phyloP scores from a whole-genome alignment of 768 basidiomycete genomes.

The Suillus alpinus region DNA sequence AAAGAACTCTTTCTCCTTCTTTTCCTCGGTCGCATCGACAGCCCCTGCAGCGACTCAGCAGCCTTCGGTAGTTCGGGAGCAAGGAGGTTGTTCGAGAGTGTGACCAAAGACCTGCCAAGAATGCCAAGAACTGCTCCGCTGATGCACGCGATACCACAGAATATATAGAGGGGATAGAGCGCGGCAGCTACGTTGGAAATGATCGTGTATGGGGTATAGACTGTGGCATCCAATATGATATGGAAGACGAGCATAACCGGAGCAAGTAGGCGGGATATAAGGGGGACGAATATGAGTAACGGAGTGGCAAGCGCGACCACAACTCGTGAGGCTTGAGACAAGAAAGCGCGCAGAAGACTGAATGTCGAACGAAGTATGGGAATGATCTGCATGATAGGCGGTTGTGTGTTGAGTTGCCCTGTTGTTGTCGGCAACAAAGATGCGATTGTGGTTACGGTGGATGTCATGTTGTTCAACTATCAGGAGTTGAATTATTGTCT shows the following conservation, averaged over 20 bases:
- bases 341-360: slow-evolving; percentile 14
- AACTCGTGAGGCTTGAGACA: slow-evolving; percentile 5
- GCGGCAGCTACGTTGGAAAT: slow-evolving; percentile 38
- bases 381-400: slow-evolving; percentile 24
- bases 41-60: not conserved
- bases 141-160: slow-evolving; percentile 55
- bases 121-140: slow-evolving; percentile 46
- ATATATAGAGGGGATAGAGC: slow-evolving; percentile 55
- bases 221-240: slow-evolving; percentile 38
- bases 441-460: not conserved
- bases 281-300: slow-evolving; percentile 21
- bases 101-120: slow-evolving; percentile 22
- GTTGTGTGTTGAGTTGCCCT: slow-evolving; percentile 5
- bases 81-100: not conserved
- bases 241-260: slow-evolving; percentile 45
- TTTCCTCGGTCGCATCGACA: not conserved
- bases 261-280: slow-evolving; percentile 41
- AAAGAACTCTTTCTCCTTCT: not conserved
- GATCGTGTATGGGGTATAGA: slow-evolving; percentile 45
- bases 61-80: not conserved
- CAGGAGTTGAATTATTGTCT: not conserved
- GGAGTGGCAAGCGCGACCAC: slow-evolving; percentile 17
- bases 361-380: slow-evolving; percentile 15
- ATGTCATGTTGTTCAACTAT: not conserved
- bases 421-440: not conserved